These are phyloP conservation scores for Mollisiaceae sp. DNA, from an alignment of 2,329 filamentous ascomycete species.

Conservation along the genomic window DNA sequence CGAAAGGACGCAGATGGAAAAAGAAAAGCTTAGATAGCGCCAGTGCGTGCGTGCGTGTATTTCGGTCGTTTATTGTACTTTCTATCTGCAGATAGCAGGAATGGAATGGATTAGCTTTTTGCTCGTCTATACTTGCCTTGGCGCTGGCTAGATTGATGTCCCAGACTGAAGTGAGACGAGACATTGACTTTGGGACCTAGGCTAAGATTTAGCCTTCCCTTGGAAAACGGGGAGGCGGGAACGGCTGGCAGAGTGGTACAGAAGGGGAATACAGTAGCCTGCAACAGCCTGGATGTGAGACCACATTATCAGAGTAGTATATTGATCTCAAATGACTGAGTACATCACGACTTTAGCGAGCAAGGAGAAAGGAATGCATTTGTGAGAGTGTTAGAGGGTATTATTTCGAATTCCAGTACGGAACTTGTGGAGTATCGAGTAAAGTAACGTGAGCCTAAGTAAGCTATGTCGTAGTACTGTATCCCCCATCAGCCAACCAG, in stretches of 20 bases:
- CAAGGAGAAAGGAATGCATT: background rate
- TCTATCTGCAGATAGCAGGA: background rate
- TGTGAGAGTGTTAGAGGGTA: background rate
- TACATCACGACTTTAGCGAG: too few relatives aligned
- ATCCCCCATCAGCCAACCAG: background rate
- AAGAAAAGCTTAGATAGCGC: background rate
- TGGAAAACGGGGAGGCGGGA: too few relatives aligned
- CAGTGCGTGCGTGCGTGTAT: background rate
- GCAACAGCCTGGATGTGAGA: too few relatives aligned
- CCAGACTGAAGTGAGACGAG: conserved; percentile 4
- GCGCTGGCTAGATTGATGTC: background rate
- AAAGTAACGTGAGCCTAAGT: background rate
- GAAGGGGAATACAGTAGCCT: too few relatives aligned
- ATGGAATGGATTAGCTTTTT: background rate
- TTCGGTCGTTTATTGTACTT: background rate
- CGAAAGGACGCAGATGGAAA: background rate
- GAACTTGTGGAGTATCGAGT: background rate
- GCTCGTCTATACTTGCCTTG: background rate
- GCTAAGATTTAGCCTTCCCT: background rate
- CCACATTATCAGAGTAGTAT: too few relatives aligned
- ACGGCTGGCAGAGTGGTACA: too few relatives aligned
- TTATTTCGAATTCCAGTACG: background rate
- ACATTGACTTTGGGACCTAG: background rate
- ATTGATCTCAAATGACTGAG: too few relatives aligned
- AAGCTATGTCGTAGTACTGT: background rate